These are phyloP conservation scores for Candida maris DNA, from an alignment of 805 yeast species.

Conservation along the genomic window DNA sequence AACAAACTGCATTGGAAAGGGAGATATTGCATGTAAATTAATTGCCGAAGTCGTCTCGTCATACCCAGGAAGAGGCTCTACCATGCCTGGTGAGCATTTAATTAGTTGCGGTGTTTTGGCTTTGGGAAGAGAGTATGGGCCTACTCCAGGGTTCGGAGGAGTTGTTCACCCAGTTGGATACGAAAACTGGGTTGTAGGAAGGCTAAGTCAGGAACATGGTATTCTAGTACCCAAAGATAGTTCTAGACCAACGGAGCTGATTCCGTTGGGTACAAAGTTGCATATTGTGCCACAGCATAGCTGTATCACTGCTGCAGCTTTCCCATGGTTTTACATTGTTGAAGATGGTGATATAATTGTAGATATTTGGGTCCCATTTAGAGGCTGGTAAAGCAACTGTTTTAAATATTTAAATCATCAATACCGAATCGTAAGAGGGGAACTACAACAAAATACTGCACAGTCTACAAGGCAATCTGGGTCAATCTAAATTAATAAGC, in stretches of 20 bases:
- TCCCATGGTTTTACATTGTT: constrained; percentile 52
- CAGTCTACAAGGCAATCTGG: no score
- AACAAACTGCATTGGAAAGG: constrained; percentile 51
- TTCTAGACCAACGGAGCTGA: constrained; percentile 30
- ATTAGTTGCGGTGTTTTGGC: constrained; percentile 73
- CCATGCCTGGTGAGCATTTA: constrained; percentile 55
- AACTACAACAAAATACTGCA: no score
- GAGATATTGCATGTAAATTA: constrained; percentile 49
- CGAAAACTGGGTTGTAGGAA: constrained; percentile 59
- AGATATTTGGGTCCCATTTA: constrained; percentile 65
- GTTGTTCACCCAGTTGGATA: constrained; percentile 34
- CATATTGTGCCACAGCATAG: constrained; percentile 64
- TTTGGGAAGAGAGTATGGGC: constrained; percentile 60
- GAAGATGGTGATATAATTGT: constrained; percentile 46
- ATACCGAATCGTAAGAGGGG: no score
- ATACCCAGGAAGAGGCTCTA: constrained; percentile 54
- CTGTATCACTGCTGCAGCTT: constrained; percentile 67
- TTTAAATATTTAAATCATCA: no score
- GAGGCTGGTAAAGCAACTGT: constrained; percentile 48
- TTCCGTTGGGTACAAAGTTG: constrained; percentile 54
- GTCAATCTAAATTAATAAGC: no score
- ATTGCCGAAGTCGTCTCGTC: constrained; percentile 56
- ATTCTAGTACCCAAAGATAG: constrained; percentile 49
- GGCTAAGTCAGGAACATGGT: constrained; percentile 80
- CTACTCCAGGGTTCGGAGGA: constrained; percentile 58